phyloP scores from a whole-genome alignment of 164 flowering plant species.

The Sextonia rubra region DNA sequence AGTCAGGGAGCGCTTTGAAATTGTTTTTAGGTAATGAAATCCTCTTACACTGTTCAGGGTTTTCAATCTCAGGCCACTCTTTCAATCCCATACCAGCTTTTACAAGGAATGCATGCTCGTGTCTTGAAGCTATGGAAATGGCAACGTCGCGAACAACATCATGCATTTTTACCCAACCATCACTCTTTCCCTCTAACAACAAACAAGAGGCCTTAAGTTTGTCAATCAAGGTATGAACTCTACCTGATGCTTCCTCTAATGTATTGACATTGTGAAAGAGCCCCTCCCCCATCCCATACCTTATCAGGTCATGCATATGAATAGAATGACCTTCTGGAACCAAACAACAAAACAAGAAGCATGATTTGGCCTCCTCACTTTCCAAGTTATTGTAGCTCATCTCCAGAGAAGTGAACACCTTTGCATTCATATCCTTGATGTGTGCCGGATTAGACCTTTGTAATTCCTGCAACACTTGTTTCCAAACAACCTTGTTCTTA shows the following conservation, averaged over 20 bases:
- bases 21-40: slow-evolving; percentile 2
- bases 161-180: slow-evolving; percentile 8
- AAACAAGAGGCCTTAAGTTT: slow-evolving; percentile 15
- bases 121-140: slow-evolving; percentile 9
- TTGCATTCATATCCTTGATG: slow-evolving; percentile 6
- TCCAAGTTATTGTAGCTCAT: slow-evolving; percentile 18
- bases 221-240: not conserved
- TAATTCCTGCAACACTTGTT: slow-evolving; percentile 4
- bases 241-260: slow-evolving; percentile 9
- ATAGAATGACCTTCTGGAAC: slow-evolving; percentile 9
- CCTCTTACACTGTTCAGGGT: not conserved
- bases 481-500: slow-evolving; percentile 7
- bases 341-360: slow-evolving; percentile 21
- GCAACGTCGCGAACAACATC: slow-evolving; percentile 17
- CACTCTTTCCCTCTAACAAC: slow-evolving; percentile 11
- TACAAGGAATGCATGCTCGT: not conserved
- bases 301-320: not conserved
- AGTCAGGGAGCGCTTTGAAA: not conserved
- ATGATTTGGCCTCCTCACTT: slow-evolving; percentile 12
- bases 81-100: not conserved
- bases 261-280: not conserved
- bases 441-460: slow-evolving; percentile 2
- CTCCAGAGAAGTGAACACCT: slow-evolving; percentile 14
- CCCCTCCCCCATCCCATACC: slow-evolving; percentile 13
- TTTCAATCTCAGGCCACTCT: slow-evolving; percentile 14